Base-by-base conservation (phyloP, 169 alveolate genomes). In the Plasmodium falciparum region DNA sequence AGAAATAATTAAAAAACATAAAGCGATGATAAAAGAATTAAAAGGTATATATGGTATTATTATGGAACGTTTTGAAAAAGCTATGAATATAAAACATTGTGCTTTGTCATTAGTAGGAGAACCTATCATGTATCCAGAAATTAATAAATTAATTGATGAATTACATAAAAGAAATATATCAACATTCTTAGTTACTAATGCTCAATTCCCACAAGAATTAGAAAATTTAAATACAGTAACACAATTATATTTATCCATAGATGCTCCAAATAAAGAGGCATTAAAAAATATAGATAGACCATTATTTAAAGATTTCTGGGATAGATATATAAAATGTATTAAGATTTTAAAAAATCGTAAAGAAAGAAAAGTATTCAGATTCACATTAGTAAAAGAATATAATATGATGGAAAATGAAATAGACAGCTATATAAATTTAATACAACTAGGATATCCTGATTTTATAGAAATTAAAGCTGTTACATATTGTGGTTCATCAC, bases 51-150 rank as follows among this genome's bases (percentile, higher is more conserved):
- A 92, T 56, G 94, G 91, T 70, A 70, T 93, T 43, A 90, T 88
- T 69, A 52, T 73, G 2, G 95, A 94, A 29, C 62, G 96, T 39
- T 83, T 94, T 80, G 70, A 69, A 1, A 93, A 94, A 56, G 96
- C 95, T 15, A 61, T 75, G 91, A 61, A 86, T 61, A 88, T 94
- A 59, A 76, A 94, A 69, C 98, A 95, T 70, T 95, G 97, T 88
- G 98, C 98, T 3, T 89, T 95, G 59, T 94, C 97, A 9, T 95
- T 96, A 66, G 98, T 96, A 2, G 98, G 98, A 29, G 98, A 97
- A 90, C 98, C 98, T n/a, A 95, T 97, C 29, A 95, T 96, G 97
- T 96, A 95, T 88, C 97, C 98, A 8, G 95, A 88, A 78, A 95
- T 97, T 78, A 97, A 97, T 85, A 95, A 95, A 88, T 88, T 96